A percentile compares a stretch with the other conserved stretches of the same genome.
Conservation (phyloP, 768 basidiomycete species). For the Boletus subcaerulescens region DNA sequence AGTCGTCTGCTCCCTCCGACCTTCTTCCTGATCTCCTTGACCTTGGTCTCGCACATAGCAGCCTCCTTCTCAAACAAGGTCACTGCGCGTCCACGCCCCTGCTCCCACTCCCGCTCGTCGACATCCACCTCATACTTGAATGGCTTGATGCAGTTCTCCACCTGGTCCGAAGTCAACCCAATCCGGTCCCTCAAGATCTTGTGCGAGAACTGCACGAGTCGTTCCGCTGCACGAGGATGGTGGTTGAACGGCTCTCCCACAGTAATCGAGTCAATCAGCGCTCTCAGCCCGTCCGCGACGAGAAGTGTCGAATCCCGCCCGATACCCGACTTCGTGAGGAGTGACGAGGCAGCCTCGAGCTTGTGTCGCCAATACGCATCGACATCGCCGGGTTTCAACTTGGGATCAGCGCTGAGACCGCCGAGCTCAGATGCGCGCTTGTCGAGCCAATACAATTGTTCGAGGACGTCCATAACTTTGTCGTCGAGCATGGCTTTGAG, state of each 20-base stretch:
- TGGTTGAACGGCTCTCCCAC: conserved; percentile 86
- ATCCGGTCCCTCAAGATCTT: conserved; percentile 90
- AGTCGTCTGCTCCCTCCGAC: conserved; percentile 86
- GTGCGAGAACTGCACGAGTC: conserved; percentile 90
- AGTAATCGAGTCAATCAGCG: conserved; percentile 87
- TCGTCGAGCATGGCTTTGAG: conserved; percentile 94
- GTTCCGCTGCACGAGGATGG: conserved; percentile 86
- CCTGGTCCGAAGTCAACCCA: conserved; percentile 94
- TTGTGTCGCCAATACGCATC: conserved; percentile 97
- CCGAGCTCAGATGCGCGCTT: conserved; percentile 77
- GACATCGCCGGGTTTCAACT: conserved; percentile 67
- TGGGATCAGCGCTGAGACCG: conserved; percentile 63
- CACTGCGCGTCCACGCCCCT: conserved; percentile 71
- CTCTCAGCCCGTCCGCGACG: conserved; percentile 89
- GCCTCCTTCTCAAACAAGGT: conserved; percentile 85
- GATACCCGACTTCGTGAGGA: conserved; percentile 94
- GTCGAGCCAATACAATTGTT: conserved; percentile 96
- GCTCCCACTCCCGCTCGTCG: conserved; percentile 89
- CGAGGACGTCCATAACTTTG: conserved; percentile 94
- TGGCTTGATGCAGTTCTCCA: conserved; percentile 99
- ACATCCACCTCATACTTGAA: conserved; percentile 99
- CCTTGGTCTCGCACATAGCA: conserved; percentile 76
- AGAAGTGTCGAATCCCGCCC: conserved; percentile 92
- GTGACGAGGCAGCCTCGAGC: conserved; percentile 87
- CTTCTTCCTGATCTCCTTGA: conserved; percentile 82